Evolutionary conservation across 2,329 filamentous ascomycete species (phyloP), one percentile per base, ranked within the genome.

Genomic region (Aspergillus aculeatinus): DNA sequence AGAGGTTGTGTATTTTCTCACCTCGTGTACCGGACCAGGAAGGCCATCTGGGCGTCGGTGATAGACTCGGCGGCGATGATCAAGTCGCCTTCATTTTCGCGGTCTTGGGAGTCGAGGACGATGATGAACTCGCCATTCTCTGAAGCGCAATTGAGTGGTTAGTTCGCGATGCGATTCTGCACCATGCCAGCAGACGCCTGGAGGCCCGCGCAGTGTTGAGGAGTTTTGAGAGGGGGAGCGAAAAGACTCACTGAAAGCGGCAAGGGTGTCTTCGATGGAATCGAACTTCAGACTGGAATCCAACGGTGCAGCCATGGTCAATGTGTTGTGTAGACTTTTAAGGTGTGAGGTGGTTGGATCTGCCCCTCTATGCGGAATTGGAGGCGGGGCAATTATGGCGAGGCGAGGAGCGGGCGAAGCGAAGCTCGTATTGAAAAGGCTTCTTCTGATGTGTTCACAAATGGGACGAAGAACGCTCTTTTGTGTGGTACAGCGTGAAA

Each of bases 11-110:
- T 19, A 27, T n/a, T 12, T 12, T 42, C 14, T 29, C 52, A 81
- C 80, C 80, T 92, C 44, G 90, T 90, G 82, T 96, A 87, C 71
- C 92, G 91, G 76, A 99, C 86, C 85, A 99, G 89, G 82, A 97
- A 99, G 70, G 92, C 91, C 88, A 96, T 96, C 79, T 98, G 94
- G 66, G 90, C 85, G 25, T 92, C 84, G 9, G 94, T 96, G 65
- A 97, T 81, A 70, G 89, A 85, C 67, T 92, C 82, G 63, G 92
- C 94, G 67, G 95, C 91, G 73, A 98, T 96, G 77, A 98, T 97
- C 52, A 99, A 86, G 80, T 99, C 95, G 77, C 93, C 95, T 84
- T 99, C 95, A 77, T 99, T 99, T 78, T 99, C 95, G 77, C 95
- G 93, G 63, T 88, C 86, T 65, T 92, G 87, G 68, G 91, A 90